Evolutionary conservation across 1,139 yeast species (phyloP).

Genomic region (Wickerhamomyces sp.): DNA sequence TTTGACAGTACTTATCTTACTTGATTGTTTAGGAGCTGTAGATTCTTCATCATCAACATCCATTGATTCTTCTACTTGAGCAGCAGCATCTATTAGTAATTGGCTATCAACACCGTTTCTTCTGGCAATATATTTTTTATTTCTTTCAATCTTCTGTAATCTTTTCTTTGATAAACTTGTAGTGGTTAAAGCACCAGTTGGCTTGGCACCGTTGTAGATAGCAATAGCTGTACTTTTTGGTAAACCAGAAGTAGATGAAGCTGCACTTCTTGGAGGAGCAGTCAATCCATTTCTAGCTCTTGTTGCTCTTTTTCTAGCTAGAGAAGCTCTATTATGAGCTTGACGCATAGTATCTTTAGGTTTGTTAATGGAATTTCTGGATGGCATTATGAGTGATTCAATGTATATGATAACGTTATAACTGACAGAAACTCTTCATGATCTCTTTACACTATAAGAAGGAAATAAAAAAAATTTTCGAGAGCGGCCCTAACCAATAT

Average conservation of each 20-base stretch:
- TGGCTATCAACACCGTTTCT: conserved; percentile 37
- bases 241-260: conserved; percentile 40
- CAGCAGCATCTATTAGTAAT: conserved; percentile 43
- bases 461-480: conserved; percentile 1
- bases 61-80: conserved; percentile 35
- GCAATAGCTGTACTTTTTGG: conserved; percentile 61
- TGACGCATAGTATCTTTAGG: conserved; percentile 62
- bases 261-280: conserved; percentile 39
- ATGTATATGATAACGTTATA: background rate
- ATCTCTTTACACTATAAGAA: background rate
- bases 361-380: conserved; percentile 73
- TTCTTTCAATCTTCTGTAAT: conserved; percentile 77
- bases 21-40: conserved; percentile 20
- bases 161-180: conserved; percentile 72
- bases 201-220: conserved; percentile 43
- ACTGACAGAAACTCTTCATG: background rate
- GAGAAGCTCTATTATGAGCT: conserved; percentile 47
- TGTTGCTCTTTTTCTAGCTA: conserved; percentile 53
- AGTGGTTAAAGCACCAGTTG: conserved; percentile 46
- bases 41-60: conserved; percentile 47
- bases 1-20: conserved; percentile 46
- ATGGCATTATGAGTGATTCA: conserved; percentile 48
- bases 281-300: conserved; percentile 40
- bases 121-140: conserved; percentile 59
- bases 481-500: background rate